Evolutionary conservation across 805 yeast species (phyloP), one percentile per base, ranked within the genome.

Genomic region (Ogataea trehalophila): DNA sequence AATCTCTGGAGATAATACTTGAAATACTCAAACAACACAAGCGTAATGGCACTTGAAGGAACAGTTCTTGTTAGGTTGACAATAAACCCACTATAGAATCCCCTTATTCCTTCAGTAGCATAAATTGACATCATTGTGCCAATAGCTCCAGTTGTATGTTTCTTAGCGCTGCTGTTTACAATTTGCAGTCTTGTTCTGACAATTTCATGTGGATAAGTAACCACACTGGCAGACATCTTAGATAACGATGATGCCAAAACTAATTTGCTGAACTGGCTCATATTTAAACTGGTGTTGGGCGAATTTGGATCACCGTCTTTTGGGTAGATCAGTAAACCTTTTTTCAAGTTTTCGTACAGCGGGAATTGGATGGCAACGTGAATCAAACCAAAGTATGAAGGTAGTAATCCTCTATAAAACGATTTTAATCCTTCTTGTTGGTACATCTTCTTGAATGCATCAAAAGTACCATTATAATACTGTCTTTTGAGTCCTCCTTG

Each of bases 311-410:
- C 34, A n/a, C 41, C 33, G 17, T 54, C 50, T 23, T 41, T 48
- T 22, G 56, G 46, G 23, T 51, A 46, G 20, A 55, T 43, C 35
- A 62, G 63, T 29, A 87, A 73, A 33, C 72, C n/a, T 18, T 64
- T 62, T 61, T 92, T 92, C 53, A 92, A 71, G 56, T 80, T 75
- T 61, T 92, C 99, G 65, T 92, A 92, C 9, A 90, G 80, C 31
- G 98, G 98, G 74, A 92, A 92, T 67, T 92, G 98, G 44, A 92
- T 86, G 1, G 97, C 98, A 39, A 92, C 98, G 65, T 92, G 98
- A 37, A 87, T 72, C 33, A 92, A 74, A 0, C 99, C 99, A 57
- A 92, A 79, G 48, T 92, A 72, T 0, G 97, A 91, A 1, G 98
- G 97, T 9, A 89, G 78, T 26, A 92, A 71, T 1, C 99, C 99